These are phyloP conservation scores for Claviceps citrina DNA, from an alignment of 2,329 filamentous ascomycete genomes.

Conservation along the genomic window DNA sequence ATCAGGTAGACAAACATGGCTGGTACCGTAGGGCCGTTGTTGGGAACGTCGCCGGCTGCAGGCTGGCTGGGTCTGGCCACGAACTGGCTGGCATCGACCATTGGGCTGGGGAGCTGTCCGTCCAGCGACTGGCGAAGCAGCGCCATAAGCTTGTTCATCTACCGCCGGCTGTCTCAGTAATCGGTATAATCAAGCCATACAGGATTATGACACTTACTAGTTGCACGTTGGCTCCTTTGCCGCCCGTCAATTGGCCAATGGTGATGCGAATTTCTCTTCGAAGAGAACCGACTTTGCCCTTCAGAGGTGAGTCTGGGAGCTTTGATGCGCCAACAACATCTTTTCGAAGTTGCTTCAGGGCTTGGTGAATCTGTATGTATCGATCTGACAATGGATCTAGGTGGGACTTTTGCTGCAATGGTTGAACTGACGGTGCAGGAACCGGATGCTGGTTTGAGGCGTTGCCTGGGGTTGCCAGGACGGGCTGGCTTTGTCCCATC, in stretches of 20 bases:
- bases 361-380: constrained; percentile 46
- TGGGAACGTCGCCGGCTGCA: constrained; percentile 28
- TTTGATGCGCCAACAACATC: constrained; percentile 42
- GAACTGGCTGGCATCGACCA: constrained; percentile 40
- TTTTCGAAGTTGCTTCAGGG: constrained; percentile 53
- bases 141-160: constrained; percentile 23
- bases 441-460: neutral
- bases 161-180: neutral
- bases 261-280: constrained; percentile 55
- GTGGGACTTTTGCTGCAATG: constrained; percentile 3
- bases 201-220: constrained; percentile 18
- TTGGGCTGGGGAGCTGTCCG: constrained; percentile 33
- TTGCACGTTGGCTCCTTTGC: constrained; percentile 41
- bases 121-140: constrained; percentile 38
- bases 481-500: neutral
- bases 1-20: constrained; percentile 58
- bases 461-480: neutral
- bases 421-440: neutral
- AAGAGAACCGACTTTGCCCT: constrained; percentile 54
- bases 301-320: constrained; percentile 31
- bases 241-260: constrained; percentile 57
- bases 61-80: constrained; percentile 31
- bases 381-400: constrained; percentile 20
- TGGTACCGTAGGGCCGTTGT: constrained; percentile 42
- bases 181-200: constrained; percentile 3